A percentile compares a stretch with the other conserved stretches of the same genome.
These are phyloP conservation scores for Urostyla sp. DNA, from an alignment of 73 alveolate genomes.

Conservation along the genomic window DNA sequence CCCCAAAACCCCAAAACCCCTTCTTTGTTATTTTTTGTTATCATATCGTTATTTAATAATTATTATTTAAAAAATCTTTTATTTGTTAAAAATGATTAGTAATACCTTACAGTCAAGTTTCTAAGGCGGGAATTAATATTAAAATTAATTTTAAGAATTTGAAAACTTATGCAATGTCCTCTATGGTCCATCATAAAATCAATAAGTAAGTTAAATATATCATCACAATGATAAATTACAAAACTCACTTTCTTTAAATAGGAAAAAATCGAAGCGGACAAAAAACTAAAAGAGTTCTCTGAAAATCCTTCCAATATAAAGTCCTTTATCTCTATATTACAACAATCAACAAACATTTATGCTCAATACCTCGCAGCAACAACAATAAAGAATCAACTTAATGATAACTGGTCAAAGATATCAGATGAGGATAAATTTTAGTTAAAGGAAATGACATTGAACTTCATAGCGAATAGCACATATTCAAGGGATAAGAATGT, in stretches of 20 bases:
- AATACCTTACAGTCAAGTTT: too few relatives aligned
- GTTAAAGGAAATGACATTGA: slow-evolving; percentile 36
- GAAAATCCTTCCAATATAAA: slow-evolving; percentile 27
- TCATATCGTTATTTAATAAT: too few relatives aligned
- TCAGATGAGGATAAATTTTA: slow-evolving; percentile 49
- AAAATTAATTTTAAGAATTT: slow-evolving; percentile 42
- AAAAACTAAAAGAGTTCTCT: slow-evolving; percentile 25
- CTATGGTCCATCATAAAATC: slow-evolving; percentile 2
- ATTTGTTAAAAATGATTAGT: too few relatives aligned
- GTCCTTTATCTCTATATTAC: slow-evolving; percentile 6
- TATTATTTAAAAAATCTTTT: too few relatives aligned
- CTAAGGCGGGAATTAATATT: too few relatives aligned
- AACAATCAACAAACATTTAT: slow-evolving; percentile 1
- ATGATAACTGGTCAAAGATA: slow-evolving; percentile 66
- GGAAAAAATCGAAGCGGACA: slow-evolving; percentile 45
- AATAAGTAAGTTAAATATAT: slow-evolving; percentile 1
- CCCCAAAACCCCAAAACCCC: too few relatives aligned
- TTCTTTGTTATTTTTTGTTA: too few relatives aligned
- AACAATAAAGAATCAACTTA: slow-evolving; percentile 51
- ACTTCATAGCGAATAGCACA: slow-evolving; percentile 55
- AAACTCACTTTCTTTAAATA: neutral
- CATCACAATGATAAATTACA: too few relatives aligned
- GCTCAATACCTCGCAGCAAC: slow-evolving; percentile 61
- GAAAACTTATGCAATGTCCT: slow-evolving; percentile 52
- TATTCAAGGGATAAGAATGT: slow-evolving; percentile 49